These are phyloP conservation scores for Kwoniella shivajii DNA, from an alignment of 1,284 basidiomycete species.

Conservation along the genomic window DNA sequence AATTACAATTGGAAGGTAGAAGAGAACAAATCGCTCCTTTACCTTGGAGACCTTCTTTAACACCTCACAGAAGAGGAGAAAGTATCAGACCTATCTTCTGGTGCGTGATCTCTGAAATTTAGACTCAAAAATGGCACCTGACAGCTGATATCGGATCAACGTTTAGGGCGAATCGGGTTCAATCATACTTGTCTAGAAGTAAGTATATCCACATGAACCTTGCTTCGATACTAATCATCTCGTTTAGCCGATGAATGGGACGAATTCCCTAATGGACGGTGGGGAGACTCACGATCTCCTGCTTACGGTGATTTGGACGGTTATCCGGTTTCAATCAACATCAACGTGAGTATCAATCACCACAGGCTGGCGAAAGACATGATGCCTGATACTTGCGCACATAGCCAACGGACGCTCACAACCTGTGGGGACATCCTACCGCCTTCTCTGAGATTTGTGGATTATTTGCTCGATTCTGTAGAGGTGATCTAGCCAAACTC, in stretches of 20 bases:
- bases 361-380: background rate
- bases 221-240: background rate
- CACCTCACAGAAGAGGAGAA: slow-evolving; percentile 81
- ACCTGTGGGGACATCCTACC: slow-evolving; percentile 84
- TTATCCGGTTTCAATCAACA: slow-evolving; percentile 83
- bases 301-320: slow-evolving; percentile 97
- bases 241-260: slow-evolving; percentile 83
- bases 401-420: slow-evolving; percentile 64
- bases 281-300: slow-evolving; percentile 94
- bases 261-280: slow-evolving; percentile 98
- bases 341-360: slow-evolving; percentile 66
- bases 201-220: slow-evolving; percentile 14
- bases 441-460: slow-evolving; percentile 61
- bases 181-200: slow-evolving; percentile 84
- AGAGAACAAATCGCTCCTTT: slow-evolving; percentile 85
- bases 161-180: slow-evolving; percentile 81
- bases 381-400: background rate
- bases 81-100: slow-evolving; percentile 84
- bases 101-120: slow-evolving; percentile 62
- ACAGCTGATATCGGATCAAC: slow-evolving; percentile 60
- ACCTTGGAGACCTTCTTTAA: slow-evolving; percentile 92
- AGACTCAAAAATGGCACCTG: background rate
- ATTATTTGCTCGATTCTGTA: slow-evolving; percentile 82
- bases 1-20: slow-evolving; percentile 79
- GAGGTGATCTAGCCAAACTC: slow-evolving; percentile 68